A percentile compares a stretch with the other conserved stretches of the same genome.
Evolutionary conservation across 805 yeast genomes (phyloP).

Genomic region (Metschnikowia henanensis): DNA sequence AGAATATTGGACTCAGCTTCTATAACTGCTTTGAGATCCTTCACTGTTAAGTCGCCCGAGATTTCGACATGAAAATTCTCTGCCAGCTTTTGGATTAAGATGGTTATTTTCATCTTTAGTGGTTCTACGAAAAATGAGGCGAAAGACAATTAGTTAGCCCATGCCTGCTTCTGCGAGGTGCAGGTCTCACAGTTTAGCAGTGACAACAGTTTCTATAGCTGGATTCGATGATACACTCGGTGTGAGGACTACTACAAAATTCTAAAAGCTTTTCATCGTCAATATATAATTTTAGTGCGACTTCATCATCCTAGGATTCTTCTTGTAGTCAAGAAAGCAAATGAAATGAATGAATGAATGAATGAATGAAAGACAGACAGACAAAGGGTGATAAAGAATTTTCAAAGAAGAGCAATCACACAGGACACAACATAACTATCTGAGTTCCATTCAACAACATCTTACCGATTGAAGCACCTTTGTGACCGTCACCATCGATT

Average conservation of each 20-base stretch:
- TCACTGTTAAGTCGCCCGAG: conserved; percentile 58
- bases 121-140: too few relatives aligned
- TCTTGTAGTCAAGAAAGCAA: too few relatives aligned
- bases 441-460: conserved; percentile 73
- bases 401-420: neutral
- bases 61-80: conserved; percentile 54
- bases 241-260: too few relatives aligned
- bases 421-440: conserved; percentile 57
- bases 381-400: neutral
- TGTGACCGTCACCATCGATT: conserved; percentile 42
- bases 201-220: too few relatives aligned
- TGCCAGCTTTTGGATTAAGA: conserved; percentile 22
- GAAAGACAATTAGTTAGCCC: neutral
- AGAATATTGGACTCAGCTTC: conserved; percentile 65
- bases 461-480: conserved; percentile 48
- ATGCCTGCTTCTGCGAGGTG: neutral
- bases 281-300: too few relatives aligned
- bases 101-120: conserved; percentile 15
- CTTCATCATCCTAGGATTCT: too few relatives aligned
- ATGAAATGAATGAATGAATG: too few relatives aligned
- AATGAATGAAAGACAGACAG: too few relatives aligned
- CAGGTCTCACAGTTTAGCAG: conserved; percentile 1
- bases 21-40: conserved; percentile 71
- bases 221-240: too few relatives aligned
- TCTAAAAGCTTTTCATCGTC: too few relatives aligned